Evolutionary conservation across 768 basidiomycete species (phyloP), one percentile per base, ranked within the genome.

Genomic region (Phylloporus sp.): DNA sequence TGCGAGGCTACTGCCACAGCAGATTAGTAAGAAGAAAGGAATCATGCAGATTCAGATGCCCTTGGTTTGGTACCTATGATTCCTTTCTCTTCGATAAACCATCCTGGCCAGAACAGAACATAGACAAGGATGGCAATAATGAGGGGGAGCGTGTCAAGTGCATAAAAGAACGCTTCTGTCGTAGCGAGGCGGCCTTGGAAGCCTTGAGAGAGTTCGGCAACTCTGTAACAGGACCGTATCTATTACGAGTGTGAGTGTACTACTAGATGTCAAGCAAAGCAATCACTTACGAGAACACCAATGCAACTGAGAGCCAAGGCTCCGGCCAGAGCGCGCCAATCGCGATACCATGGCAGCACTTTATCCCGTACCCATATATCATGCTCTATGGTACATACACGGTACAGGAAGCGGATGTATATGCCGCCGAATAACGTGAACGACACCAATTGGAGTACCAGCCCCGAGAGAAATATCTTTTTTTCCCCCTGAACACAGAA

Each of bases 161-260:
- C 78, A 61, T 87, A 90, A 65, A 90, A 87, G 57, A 75, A 80
- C 4, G 61, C 65, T 63, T 88, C 85, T 5, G 76, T 77, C 2
- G 75, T 81, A 6, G 80, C 75, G 18, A 88, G 73, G 32, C 71
- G 70, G 3, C 84, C 84, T 22, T 65, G 52, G 64, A 72, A 86
- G n/a, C 88, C 88, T 65, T 86, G 70, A 4, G 80, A 77, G 26
- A 81, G 73, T 57, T 90, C 86, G 16, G 76, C 71, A 11, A 76
- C 75, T 62, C 77, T 77, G 70, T 81, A 90, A 2, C 75, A 65
- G 34, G 82, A 87, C 49, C 87, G 86, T 55, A 86, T 75, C 84
- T 84, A 44, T 0, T 16, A 28, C 38, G 20, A 11, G 12, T n/a
- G 4, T 53, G 10, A 51, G 38, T 16, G 10, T 10, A 2, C 6